Conservation (phyloP, 108 stramenopile genomes). For the Aureococcus anophagefferens region DNA sequence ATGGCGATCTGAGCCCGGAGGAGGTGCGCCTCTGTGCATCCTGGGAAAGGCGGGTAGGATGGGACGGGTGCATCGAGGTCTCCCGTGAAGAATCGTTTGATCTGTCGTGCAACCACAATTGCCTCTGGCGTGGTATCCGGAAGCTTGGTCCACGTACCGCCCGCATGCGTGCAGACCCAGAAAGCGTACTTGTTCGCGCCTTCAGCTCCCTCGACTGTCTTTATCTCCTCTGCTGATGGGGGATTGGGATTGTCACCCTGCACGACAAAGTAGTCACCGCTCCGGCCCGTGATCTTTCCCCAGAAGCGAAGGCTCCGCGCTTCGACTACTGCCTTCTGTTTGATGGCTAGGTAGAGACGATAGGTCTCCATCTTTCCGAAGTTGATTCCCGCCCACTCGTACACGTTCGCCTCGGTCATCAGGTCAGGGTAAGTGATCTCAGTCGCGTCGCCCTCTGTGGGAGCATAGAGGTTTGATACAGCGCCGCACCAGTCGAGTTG, state of each 20-base stretch:
- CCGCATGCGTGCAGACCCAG: constrained; percentile 32
- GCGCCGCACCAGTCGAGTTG: constrained; percentile 20
- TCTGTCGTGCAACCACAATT: constrained; percentile 29
- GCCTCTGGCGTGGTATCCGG: constrained; percentile 35
- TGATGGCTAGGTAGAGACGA: constrained; percentile 38
- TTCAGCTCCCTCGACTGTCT: constrained; percentile 28
- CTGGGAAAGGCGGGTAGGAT: constrained; percentile 48
- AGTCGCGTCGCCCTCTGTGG: constrained; percentile 27
- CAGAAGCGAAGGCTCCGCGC: constrained; percentile 34
- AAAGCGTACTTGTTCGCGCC: constrained; percentile 51
- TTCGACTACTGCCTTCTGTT: constrained; percentile 28
- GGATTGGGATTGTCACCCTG: constrained; percentile 31
- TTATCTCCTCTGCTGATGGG: constrained; percentile 26
- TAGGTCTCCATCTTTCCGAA: constrained; percentile 8
- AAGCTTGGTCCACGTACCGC: constrained; percentile 38
- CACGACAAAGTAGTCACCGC: constrained; percentile 32
- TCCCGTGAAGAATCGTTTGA: constrained; percentile 36
- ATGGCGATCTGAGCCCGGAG: constrained; percentile 44
- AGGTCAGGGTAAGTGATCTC: constrained; percentile 17
- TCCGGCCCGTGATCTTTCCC: constrained; percentile 32
- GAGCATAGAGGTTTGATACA: constrained; percentile 31
- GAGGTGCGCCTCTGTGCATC: constrained; percentile 26
- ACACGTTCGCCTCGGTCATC: neutral
- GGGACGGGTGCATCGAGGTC: constrained; percentile 39
- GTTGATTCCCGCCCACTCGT: constrained; percentile 18